Evolutionary conservation across 495 filamentous ascomycete species (phyloP).

Genomic region (Penicillium cosmopolitanum): DNA sequence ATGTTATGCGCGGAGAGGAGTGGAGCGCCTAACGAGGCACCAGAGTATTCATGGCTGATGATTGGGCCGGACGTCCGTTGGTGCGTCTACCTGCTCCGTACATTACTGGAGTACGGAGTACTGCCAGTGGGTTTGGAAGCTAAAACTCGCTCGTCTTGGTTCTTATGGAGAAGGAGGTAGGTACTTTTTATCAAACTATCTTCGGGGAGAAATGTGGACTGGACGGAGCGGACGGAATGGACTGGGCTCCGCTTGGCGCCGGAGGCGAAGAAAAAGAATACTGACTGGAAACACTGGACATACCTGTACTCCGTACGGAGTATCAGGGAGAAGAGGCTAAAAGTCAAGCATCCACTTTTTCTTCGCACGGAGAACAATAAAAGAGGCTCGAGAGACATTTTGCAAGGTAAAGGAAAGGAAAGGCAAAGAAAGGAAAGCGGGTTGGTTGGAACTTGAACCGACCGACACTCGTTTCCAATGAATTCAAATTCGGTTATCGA

Average conservation of each 20-base stretch:
- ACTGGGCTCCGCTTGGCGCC: constrained; percentile 23
- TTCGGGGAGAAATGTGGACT: background rate
- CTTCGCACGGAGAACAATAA: too few species aligned
- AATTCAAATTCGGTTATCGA: background rate
- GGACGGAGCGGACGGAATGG: constrained; percentile 18
- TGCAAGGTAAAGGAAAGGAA: background rate
- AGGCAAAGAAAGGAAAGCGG: background rate
- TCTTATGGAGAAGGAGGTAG: too few species aligned
- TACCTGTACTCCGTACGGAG: too few species aligned
- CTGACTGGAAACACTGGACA: too few species aligned
- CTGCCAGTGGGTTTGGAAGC: background rate
- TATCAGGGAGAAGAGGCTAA: background rate
- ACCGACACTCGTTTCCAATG: background rate
- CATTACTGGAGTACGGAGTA: background rate
- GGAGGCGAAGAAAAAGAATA: constrained; percentile 8
- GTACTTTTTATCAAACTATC: background rate
- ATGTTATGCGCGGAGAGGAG: constrained; percentile 7
- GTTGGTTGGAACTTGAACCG: background rate
- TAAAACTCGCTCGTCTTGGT: background rate
- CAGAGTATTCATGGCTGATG: constrained; percentile 5
- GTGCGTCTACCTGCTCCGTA: background rate
- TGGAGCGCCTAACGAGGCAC: constrained; percentile 15
- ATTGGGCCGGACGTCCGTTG: constrained; percentile 34
- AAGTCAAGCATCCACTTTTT: constrained; percentile 17
- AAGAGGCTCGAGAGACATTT: background rate